A percentile compares a stretch with the other conserved stretches of the same genome.
Evolutionary conservation across 352 stramenopile genomes (phyloP).

Genomic region (Phytophthora palmivora): DNA sequence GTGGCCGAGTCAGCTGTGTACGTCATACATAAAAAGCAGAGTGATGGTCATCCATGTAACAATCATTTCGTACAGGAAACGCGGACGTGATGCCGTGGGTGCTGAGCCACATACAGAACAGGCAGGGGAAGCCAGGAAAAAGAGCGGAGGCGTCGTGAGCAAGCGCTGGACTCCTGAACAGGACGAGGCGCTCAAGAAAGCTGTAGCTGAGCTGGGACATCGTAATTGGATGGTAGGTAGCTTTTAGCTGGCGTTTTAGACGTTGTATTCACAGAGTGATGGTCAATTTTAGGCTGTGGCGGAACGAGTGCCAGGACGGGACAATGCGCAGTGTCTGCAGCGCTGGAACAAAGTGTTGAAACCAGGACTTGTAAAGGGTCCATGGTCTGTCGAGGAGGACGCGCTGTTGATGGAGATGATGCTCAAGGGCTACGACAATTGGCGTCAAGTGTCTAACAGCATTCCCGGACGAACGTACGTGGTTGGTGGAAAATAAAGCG

Average conservation of each 20-base stretch:
- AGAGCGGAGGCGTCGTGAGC: constrained; percentile 43
- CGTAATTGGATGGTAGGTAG: constrained; percentile 88
- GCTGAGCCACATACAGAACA: constrained; percentile 15
- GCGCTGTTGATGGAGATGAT: constrained; percentile 86
- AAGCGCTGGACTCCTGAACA: constrained; percentile 87
- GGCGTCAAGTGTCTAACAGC: constrained; percentile 69
- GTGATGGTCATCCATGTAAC: constrained; percentile 16
- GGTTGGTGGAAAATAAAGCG: not conserved
- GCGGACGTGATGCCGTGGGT: constrained; percentile 35
- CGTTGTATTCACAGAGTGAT: constrained; percentile 1
- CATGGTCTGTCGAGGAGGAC: constrained; percentile 94
- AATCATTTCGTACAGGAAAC: constrained; percentile 33
- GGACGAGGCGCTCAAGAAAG: constrained; percentile 84
- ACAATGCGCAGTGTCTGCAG: constrained; percentile 88
- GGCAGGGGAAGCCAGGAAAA: constrained; percentile 58
- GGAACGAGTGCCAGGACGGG: constrained; percentile 61
- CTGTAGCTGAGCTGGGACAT: constrained; percentile 79
- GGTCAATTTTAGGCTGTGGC: constrained; percentile 53
- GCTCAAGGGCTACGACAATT: constrained; percentile 81
- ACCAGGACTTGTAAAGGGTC: constrained; percentile 92
- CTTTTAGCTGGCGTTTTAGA: not conserved
- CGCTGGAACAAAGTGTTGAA: constrained; percentile 92
- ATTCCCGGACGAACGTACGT: constrained; percentile 77
- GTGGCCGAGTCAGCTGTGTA: constrained; percentile 38
- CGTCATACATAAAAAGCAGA: constrained; percentile 8